Evolutionary conservation across 768 basidiomycete genomes (phyloP).

Genomic region (Boletus edulis): DNA sequence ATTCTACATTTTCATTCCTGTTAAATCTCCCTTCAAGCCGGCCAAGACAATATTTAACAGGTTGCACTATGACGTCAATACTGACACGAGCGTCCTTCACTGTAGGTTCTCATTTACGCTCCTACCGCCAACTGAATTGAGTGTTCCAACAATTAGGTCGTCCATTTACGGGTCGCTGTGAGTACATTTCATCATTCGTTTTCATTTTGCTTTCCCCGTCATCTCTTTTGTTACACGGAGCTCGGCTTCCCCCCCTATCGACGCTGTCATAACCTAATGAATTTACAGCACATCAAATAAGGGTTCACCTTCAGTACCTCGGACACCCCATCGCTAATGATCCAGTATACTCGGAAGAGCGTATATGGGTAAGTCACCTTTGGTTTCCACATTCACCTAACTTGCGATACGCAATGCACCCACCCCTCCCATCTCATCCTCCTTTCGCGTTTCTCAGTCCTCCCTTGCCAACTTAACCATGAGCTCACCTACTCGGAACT

Average conservation of each 20-base stretch:
- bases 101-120: conserved; percentile 45
- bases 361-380: conserved; percentile 63
- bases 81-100: conserved; percentile 82
- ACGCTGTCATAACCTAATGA: conserved; percentile 4
- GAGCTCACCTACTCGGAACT: conserved; percentile 1
- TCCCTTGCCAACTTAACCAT: neutral
- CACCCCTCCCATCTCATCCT: neutral
- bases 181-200: conserved; percentile 28
- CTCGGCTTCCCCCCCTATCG: neutral
- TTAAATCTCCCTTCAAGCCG: conserved; percentile 42
- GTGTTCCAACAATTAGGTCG: conserved; percentile 47
- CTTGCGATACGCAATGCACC: neutral
- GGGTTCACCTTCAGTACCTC: conserved; percentile 94
- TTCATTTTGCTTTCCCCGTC: neutral
- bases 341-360: conserved; percentile 81
- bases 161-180: conserved; percentile 92
- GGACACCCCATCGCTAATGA: conserved; percentile 95
- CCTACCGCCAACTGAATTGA: conserved; percentile 1
- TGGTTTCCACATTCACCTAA: neutral
- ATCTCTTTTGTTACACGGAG: neutral
- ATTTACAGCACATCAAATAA: conserved; percentile 85
- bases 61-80: conserved; percentile 74
- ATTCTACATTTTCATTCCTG: neutral
- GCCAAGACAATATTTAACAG: conserved; percentile 88
- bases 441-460: neutral